Percentiles rank a stretch among this genome's conserved stretches.
phyloP scores from a whole-genome alignment of 1,139 yeast species.

The Pneumocystis jirovecii region DNA sequence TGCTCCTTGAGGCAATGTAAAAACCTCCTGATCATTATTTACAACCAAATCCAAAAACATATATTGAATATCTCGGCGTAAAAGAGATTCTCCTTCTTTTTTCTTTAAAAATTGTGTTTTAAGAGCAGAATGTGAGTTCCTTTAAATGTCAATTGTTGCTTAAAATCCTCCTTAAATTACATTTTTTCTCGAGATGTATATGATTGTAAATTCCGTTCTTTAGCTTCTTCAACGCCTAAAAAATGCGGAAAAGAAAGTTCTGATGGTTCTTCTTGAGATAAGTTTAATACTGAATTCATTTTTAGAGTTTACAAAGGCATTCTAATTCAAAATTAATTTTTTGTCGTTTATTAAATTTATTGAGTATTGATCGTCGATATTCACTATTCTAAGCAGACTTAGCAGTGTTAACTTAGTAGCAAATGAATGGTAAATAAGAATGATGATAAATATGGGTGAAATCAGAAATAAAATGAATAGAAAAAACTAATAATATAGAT shows the following conservation, averaged over 20 bases:
- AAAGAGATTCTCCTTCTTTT: slow-evolving; percentile 81
- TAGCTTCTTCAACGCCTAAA: background rate
- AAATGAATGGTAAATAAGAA: too few relatives aligned
- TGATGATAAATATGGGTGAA: too few relatives aligned
- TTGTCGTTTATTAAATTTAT: too few relatives aligned
- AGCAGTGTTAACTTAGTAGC: too few relatives aligned
- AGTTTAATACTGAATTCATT: background rate
- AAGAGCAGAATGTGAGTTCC: background rate
- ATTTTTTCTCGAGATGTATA: background rate
- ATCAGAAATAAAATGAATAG: too few relatives aligned
- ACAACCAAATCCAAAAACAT: slow-evolving; percentile 57
- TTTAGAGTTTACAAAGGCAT: too few relatives aligned
- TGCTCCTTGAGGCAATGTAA: slow-evolving; percentile 42
- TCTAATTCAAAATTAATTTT: too few relatives aligned
- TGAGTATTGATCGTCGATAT: too few relatives aligned
- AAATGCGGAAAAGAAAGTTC: background rate
- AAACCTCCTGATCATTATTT: slow-evolving; percentile 47
- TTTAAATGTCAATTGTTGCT: background rate
- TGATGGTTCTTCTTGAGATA: background rate
- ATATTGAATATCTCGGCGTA: slow-evolving; percentile 78
- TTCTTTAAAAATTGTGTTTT: slow-evolving; percentile 40
- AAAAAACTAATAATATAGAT: too few relatives aligned
- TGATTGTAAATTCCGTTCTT: background rate
- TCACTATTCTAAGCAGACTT: too few relatives aligned
- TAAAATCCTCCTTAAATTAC: background rate